phyloP scores from a whole-genome alignment of 177 flowering plant genomes.

The Vitis hybrid region DNA sequence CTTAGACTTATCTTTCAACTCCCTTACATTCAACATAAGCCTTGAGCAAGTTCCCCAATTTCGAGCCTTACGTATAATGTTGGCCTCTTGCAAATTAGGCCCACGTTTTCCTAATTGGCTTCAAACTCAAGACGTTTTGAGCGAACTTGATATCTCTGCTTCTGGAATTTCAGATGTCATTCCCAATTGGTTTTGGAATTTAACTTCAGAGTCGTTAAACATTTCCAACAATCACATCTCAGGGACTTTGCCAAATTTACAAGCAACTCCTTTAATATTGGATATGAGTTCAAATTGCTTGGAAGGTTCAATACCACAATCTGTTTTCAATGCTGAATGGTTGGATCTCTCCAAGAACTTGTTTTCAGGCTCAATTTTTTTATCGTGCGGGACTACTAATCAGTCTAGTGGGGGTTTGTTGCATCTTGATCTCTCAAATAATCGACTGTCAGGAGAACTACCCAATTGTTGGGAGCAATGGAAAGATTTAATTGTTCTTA shows the following conservation, averaged over 20 bases:
- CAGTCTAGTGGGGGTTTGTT: not conserved
- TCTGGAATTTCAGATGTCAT: slow-evolving; percentile 12
- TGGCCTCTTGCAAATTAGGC: slow-evolving; percentile 14
- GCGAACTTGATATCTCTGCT: slow-evolving; percentile 4
- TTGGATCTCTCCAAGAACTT: slow-evolving; percentile 6
- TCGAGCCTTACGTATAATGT: not conserved
- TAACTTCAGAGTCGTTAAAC: not conserved
- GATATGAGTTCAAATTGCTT: no score
- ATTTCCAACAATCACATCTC: slow-evolving; percentile 7
- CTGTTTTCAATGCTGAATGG: not conserved
- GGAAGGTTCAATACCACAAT: no score
- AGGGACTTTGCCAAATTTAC: no score
- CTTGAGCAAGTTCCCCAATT: slow-evolving; percentile 20
- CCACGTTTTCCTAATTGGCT: slow-evolving; percentile 25
- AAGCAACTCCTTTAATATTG: no score
- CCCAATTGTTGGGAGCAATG: slow-evolving; percentile 9
- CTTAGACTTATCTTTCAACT: not conserved
- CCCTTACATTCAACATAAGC: not conserved
- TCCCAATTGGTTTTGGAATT: slow-evolving; percentile 22
- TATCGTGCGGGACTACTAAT: no score
- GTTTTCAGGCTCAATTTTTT: slow-evolving; percentile 9
- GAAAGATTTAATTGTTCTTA: not conserved
- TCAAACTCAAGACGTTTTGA: not conserved
- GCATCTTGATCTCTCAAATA: rapidly evolving
- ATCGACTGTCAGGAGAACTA: slow-evolving; percentile 8